Evolutionary conservation across 345 rosid species (phyloP).

Genomic region (Adansonia digitata): DNA sequence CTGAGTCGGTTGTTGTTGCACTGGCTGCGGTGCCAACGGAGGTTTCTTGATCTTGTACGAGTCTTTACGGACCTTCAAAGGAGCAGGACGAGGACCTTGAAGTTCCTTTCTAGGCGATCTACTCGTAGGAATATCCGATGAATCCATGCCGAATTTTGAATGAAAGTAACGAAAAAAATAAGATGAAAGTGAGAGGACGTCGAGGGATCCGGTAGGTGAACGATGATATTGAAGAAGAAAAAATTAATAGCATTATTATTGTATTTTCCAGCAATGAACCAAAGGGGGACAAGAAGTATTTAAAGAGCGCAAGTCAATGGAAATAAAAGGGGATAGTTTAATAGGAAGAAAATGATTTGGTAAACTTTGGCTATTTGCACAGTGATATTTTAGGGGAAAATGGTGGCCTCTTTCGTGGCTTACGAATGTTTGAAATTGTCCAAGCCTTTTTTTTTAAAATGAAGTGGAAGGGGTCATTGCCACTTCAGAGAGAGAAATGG

Average conservation of each 20-base stretch:
- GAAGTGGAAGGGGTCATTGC: conserved; percentile 20
- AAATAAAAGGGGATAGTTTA: background rate
- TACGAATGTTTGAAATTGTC: conserved; percentile 38
- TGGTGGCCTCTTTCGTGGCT: conserved; percentile 28
- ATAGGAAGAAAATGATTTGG: background rate
- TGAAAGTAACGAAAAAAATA: background rate
- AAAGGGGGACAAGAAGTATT: background rate
- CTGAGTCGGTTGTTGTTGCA: conserved; percentile 21
- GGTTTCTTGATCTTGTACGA: conserved; percentile 81
- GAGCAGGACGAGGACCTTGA: conserved; percentile 77
- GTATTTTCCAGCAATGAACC: background rate
- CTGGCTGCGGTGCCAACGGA: conserved; percentile 39
- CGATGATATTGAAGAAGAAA: background rate
- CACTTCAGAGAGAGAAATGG: conserved; percentile 11
- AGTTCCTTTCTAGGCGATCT: conserved; percentile 71
- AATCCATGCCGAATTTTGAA: conserved; percentile 28
- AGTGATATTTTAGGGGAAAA: background rate
- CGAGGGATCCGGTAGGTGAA: background rate
- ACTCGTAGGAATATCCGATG: conserved; percentile 30
- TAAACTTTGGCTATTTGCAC: conserved; percentile 17
- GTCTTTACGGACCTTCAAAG: conserved; percentile 61
- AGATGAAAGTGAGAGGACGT: background rate
- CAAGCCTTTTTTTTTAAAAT: background rate
- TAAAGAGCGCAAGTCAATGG: conserved; percentile 28
- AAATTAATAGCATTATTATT: conserved; percentile 16